Evolutionary conservation across 2,329 filamentous ascomycete species (phyloP).

Genomic region (Leptographium galeiforme): DNA sequence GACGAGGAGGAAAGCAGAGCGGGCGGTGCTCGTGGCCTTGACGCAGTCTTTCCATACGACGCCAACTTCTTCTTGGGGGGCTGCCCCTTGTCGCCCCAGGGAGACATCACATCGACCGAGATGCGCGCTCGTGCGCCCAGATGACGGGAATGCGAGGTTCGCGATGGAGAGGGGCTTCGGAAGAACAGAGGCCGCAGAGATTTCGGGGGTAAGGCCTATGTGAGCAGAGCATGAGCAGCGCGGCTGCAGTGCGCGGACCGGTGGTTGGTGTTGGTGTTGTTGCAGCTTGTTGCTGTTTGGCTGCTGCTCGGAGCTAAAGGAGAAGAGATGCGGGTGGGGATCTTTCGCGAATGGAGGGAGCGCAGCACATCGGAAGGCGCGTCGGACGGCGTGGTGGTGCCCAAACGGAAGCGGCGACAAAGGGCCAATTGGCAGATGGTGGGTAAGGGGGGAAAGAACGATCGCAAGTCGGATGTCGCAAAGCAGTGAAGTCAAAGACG

Average conservation of each 20-base stretch:
- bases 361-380: neutral
- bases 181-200: neutral
- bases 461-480: neutral
- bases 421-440: neutral
- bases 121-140: neutral
- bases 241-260: neutral
- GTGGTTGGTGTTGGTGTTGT: neutral
- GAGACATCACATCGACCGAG: conserved; percentile 12
- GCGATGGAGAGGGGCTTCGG: neutral
- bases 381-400: neutral
- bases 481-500: neutral
- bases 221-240: neutral
- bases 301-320: neutral
- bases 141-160: neutral
- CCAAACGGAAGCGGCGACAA: neutral
- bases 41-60: conserved; percentile 17
- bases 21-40: conserved; percentile 12
- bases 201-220: neutral
- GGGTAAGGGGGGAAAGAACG: neutral
- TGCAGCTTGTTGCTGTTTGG: neutral
- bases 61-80: conserved; percentile 17
- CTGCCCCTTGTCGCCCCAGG: conserved; percentile 11
- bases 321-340: neutral
- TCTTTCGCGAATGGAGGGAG: neutral
- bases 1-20: neutral